Evolutionary conservation across 257 asterid genomes (phyloP).

Genomic region (Ballota nigra): DNA sequence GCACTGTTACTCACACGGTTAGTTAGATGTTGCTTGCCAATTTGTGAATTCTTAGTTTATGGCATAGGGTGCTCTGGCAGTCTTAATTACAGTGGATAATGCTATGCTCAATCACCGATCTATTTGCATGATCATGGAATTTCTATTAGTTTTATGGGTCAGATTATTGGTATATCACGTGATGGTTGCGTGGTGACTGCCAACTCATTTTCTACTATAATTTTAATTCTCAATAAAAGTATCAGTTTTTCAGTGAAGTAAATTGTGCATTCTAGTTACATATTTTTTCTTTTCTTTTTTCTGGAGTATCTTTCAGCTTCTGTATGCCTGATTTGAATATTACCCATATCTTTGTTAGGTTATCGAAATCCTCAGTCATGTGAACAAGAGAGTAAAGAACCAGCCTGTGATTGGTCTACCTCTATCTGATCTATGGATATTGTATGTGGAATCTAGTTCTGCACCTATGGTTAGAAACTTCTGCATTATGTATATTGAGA

Average conservation of each 20-base stretch:
- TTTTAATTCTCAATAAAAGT: not conserved
- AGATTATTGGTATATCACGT: not conserved
- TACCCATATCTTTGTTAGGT: conserved; percentile 40
- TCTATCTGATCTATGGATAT: conserved; percentile 68
- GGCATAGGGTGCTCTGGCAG: not conserved
- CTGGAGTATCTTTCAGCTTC: conserved; percentile 8
- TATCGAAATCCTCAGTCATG: conserved; percentile 86
- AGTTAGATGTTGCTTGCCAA: not conserved
- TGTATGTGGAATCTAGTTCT: conserved; percentile 67
- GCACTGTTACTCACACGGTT: not conserved
- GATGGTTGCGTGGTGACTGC: not conserved
- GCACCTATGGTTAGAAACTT: conserved; percentile 87
- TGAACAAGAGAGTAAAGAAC: conserved; percentile 91
- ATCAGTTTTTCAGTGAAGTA: not conserved
- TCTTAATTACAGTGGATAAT: not conserved
- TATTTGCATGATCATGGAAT: not conserved
- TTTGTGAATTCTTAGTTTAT: not conserved
- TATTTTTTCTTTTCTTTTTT: conserved; percentile 4
- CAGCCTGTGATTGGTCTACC: conserved; percentile 74
- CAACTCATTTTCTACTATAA: not conserved
- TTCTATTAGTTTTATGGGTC: not conserved
- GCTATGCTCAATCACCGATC: not conserved
- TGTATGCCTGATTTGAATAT: conserved; percentile 13
- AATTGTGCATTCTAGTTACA: not conserved
- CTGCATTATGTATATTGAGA: conserved; percentile 85